phyloP scores from a whole-genome alignment of 495 filamentous ascomycete genomes.

The Barbatosphaeria neglecta region DNA sequence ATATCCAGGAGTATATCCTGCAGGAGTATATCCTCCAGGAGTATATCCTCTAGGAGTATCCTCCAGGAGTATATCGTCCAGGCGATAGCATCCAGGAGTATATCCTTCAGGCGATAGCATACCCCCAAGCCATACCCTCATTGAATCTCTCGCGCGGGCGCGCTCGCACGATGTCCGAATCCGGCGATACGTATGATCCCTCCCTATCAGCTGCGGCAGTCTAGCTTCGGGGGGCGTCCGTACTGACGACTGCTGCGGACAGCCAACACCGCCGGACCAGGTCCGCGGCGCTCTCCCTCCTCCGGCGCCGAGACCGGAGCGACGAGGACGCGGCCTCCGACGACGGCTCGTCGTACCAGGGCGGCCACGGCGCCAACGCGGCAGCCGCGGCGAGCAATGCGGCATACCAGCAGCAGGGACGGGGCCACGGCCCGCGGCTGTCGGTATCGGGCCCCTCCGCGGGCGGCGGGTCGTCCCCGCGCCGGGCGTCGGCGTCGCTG shows the following conservation, averaged over 20 bases:
- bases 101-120: too few species aligned
- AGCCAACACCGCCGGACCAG: conserved; percentile 42
- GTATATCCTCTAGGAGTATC: too few species aligned
- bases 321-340: conserved; percentile 30
- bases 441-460: conserved; percentile 24
- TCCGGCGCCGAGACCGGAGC: conserved; percentile 32
- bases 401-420: conserved; percentile 17
- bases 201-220: conserved; percentile 1
- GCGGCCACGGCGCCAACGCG: conserved; percentile 21
- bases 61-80: too few species aligned
- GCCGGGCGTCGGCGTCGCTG: conserved; percentile 8
- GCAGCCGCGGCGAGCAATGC: conserved; percentile 19
- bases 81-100: too few species aligned
- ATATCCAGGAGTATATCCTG: too few species aligned
- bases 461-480: conserved; percentile 20
- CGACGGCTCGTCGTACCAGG: conserved; percentile 24
- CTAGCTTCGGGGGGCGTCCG: not conserved
- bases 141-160: too few species aligned
- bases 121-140: too few species aligned
- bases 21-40: too few species aligned
- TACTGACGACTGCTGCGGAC: not conserved
- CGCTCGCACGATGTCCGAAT: conserved; percentile 29
- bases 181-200: conserved; percentile 29
- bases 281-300: conserved; percentile 34
- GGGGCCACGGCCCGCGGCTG: conserved; percentile 28